Evolutionary conservation across 1,284 basidiomycete species (phyloP).

Genomic region (Ustilago sp.): DNA sequence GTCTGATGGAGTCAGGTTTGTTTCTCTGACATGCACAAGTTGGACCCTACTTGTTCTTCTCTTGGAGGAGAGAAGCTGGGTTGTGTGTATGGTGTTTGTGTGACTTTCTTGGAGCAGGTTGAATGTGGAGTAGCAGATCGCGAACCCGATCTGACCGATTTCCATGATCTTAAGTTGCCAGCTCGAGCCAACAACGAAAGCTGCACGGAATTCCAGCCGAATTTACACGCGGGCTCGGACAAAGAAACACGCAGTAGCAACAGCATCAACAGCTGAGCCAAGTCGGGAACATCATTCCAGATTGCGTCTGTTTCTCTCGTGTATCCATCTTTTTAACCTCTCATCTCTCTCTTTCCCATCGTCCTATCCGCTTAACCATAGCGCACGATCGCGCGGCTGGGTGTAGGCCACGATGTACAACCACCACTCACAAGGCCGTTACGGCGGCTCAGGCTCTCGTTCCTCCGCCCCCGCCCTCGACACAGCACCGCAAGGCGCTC

Average conservation of each 20-base stretch:
- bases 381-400: neutral
- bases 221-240: constrained; percentile 5
- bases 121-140: constrained; percentile 6
- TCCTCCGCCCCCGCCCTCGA: constrained; percentile 19
- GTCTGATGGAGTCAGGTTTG: neutral
- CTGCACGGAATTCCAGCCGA: constrained; percentile 1
- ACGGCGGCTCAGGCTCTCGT: constrained; percentile 34
- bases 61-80: neutral
- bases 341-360: neutral
- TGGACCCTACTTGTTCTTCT: constrained; percentile 21
- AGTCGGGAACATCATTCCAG: constrained; percentile 7
- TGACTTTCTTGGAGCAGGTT: constrained; percentile 4
- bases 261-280: neutral
- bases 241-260: constrained; percentile 1
- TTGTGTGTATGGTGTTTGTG: neutral
- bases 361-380: neutral
- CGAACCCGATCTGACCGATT: constrained; percentile 3
- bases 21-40: neutral
- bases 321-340: neutral
- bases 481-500: constrained; percentile 48
- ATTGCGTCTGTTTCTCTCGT: neutral
- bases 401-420: constrained; percentile 37
- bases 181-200: constrained; percentile 11
- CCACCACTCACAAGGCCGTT: constrained; percentile 40
- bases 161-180: neutral